Evolutionary conservation across 345 rosid genomes (phyloP).

Genomic region (Microcos paniculata): DNA sequence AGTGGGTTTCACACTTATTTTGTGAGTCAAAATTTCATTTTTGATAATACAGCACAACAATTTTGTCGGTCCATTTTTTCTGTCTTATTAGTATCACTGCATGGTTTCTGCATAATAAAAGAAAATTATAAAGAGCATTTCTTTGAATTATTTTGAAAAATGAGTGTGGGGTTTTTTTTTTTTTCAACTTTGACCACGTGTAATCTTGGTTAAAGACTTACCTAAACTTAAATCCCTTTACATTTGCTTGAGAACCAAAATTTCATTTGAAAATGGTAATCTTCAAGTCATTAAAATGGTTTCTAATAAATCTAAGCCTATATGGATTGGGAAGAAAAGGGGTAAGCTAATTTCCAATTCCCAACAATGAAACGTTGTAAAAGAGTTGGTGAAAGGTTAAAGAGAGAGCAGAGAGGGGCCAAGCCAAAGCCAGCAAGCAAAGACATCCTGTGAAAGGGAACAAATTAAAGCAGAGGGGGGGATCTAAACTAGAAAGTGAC

Average conservation of each 20-base stretch:
- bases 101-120: too few relatives aligned
- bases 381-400: neutral
- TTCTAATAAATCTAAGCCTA: too few relatives aligned
- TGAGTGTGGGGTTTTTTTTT: too few relatives aligned
- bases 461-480: neutral
- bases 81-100: too few relatives aligned
- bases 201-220: too few relatives aligned
- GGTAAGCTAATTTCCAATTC: neutral
- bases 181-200: too few relatives aligned
- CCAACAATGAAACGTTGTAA: neutral
- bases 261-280: neutral
- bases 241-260: too few relatives aligned
- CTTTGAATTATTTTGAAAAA: too few relatives aligned
- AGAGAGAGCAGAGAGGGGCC: too few relatives aligned
- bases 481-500: neutral
- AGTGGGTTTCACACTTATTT: neutral
- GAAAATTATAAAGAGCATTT: too few relatives aligned
- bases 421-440: neutral
- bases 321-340: neutral
- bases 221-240: too few relatives aligned
- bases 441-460: neutral
- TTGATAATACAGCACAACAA: neutral
- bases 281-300: neutral
- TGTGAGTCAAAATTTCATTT: neutral
- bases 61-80: neutral